Base-by-base conservation (phyloP, 164 flowering plant species). In the Stephania cephalantha region DNA sequence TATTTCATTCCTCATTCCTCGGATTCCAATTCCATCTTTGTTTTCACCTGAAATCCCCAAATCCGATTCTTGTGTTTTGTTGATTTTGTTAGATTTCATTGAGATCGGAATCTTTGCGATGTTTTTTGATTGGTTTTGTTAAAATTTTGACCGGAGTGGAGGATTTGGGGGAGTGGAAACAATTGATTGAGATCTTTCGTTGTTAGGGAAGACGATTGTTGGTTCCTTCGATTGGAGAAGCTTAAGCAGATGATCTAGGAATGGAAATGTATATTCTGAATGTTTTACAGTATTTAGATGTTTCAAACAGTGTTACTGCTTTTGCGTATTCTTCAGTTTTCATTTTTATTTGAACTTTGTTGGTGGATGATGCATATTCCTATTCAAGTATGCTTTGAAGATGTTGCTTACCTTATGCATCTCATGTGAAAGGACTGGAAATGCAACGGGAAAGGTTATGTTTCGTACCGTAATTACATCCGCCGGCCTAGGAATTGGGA, bases 391-490 rank as follows among this genome's bases (percentile, higher is more conserved):
- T 63, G 30, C 55, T 30, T 3, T 12, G 35, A 30, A 30, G 9
- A 31, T 17, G 64, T 75, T 78, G 42, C 71, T 77, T 61, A 25
- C 66, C 25, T 31, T 15, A 6, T 45, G 79, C 46, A 18, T 80
- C 81, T 74, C 77, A 5, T 81, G 46, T 82, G 81, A 80, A 86
- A 95, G 99, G 97, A 91, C 61, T 95, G 99, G 99, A 89, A 86
- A 85, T 92, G 98, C 85, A 93, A 94, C 81, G 98, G 94, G 68
- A 95, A 82, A 84, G 91, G 93, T n/a, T 95, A 95, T 84, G 95
- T 87, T 25, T 92, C 97, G 25, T 93, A 82, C 68, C 93, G 99
- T 11, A 94, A 95, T 78, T 94, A 78, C 82, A 94, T 95, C 25
- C 85, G 85, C 71, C 86, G 94, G 78, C 97, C 97, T 45, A 89